phyloP scores from a whole-genome alignment of 1,284 basidiomycete genomes.

The Trichosporon inkin region DNA sequence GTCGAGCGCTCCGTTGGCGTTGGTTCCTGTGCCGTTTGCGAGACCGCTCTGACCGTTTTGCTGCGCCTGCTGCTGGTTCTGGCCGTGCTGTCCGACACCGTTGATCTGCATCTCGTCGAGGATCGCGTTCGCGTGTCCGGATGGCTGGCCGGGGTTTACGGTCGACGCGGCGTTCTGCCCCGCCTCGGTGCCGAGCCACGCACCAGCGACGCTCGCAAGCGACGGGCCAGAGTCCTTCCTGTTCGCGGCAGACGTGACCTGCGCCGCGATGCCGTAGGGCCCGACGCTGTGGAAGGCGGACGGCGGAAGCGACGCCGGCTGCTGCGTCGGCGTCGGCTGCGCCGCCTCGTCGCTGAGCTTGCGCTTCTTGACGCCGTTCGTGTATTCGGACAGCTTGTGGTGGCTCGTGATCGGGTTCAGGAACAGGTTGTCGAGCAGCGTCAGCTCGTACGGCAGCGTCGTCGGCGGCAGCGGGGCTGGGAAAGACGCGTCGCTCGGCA shows the following conservation, averaged over 20 bases:
- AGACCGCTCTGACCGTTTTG: neutral
- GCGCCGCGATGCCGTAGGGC: conserved; percentile 28
- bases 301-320: conserved; percentile 26
- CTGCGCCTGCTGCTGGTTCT: conserved; percentile 10
- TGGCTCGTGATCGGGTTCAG: conserved; percentile 50
- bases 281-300: conserved; percentile 34
- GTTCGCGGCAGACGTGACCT: conserved; percentile 13
- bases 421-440: conserved; percentile 50
- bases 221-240: conserved; percentile 11
- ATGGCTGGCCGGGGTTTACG: conserved; percentile 12
- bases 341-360: conserved; percentile 15
- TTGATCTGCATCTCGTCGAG: conserved; percentile 18
- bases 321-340: neutral
- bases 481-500: conserved; percentile 37
- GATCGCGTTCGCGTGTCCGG: conserved; percentile 12
- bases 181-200: conserved; percentile 17
- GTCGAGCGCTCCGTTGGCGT: neutral
- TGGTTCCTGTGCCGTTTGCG: neutral
- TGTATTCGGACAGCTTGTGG: conserved; percentile 50
- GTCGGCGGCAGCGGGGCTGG: conserved; percentile 45
- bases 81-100: neutral
- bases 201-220: conserved; percentile 16
- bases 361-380: conserved; percentile 33
- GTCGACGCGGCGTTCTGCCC: conserved; percentile 10
- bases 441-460: conserved; percentile 49